phyloP scores from a whole-genome alignment of 2,329 filamentous ascomycete species.

The Colletotrichum orchidophilum region DNA sequence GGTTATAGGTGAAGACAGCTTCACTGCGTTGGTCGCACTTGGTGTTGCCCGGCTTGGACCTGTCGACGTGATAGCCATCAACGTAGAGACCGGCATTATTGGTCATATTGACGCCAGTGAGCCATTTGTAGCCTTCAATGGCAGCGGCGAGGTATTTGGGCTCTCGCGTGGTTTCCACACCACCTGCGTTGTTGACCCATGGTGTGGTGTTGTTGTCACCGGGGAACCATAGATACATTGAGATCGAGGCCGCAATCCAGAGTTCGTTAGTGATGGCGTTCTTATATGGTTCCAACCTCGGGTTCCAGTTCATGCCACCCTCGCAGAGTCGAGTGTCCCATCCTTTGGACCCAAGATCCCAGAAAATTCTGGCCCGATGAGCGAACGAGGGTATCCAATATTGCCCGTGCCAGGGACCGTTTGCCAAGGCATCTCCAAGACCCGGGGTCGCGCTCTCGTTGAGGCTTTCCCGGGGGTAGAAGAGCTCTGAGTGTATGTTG shows the following conservation, averaged over 20 bases:
- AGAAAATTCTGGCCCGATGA: slow-evolving; percentile 85
- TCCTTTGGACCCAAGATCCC: slow-evolving; percentile 79
- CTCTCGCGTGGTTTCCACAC: slow-evolving; percentile 54
- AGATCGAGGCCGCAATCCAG: slow-evolving; percentile 83
- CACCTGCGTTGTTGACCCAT: slow-evolving; percentile 54
- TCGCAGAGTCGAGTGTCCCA: slow-evolving; percentile 86
- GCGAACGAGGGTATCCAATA: slow-evolving; percentile 82
- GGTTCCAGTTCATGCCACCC: slow-evolving; percentile 94
- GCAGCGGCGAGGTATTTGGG: slow-evolving; percentile 77
- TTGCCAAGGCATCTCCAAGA: slow-evolving; percentile 45
- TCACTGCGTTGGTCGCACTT: slow-evolving; percentile 84
- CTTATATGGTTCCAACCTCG: slow-evolving; percentile 83
- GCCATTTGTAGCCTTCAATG: slow-evolving; percentile 82
- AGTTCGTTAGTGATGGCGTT: slow-evolving; percentile 97
- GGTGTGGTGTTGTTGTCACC: slow-evolving; percentile 80
- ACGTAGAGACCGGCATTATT: slow-evolving; percentile 79
- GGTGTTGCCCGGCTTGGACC: slow-evolving; percentile 69
- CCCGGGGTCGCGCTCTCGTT: slow-evolving; percentile 37
- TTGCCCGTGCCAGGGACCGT: slow-evolving; percentile 76
- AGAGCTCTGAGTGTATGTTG: slow-evolving; percentile 70
- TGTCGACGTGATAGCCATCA: slow-evolving; percentile 87
- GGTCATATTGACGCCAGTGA: slow-evolving; percentile 82
- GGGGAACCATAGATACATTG: slow-evolving; percentile 91
- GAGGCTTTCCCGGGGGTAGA: slow-evolving; percentile 56
- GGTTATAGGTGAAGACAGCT: slow-evolving; percentile 96